Base-by-base conservation (phyloP, 148 eudicot species). In the Silene conica region DNA sequence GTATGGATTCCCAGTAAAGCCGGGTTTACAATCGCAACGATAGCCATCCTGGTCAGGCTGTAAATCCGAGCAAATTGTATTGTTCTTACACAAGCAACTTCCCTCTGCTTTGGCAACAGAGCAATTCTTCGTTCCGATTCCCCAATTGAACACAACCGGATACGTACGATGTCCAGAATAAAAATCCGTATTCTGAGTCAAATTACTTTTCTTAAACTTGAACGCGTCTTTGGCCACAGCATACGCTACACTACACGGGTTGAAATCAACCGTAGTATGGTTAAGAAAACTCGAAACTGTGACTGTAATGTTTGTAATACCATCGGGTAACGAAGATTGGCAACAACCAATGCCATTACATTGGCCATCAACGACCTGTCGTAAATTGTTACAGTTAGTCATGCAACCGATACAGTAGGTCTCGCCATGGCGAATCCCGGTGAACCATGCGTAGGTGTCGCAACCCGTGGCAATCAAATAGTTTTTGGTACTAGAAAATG, bases 1-100 rank as follows among this genome's bases (percentile, higher is more conserved):
- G 67, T 75, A 75, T 0, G 78, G 73, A 20, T 76, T 76, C 3
- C 78, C 73, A 25, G 20, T 13, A 50, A 13, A 50, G 5, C 55
- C 55, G 0, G 18, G 18, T 50, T 50, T 50, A 9, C 55, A 50
- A 50, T 50, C 55, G 55, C 55, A 50, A 13, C 55, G 55, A 50
- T 50, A 50, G 4, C 55, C 55, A 50, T 50, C 55, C 14, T 50
- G 55, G 3, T 50, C 55, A 13, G 55, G 55, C 18, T 50, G 13
- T 4, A 50, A 50, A 50, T 50, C 55, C 18, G 55, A 50, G 18
- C 55, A 50, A 50, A 50, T 4, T 0, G 55, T 50, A 11, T 50
- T 50, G 3, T 50, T 50, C 55, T 50, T 50, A 11, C 55, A 50
- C 55, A 50, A 50, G 3, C 55, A 50, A 11, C 16, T 50, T 14